Evolutionary conservation across 2,329 filamentous ascomycete genomes (phyloP).

Genomic region (Sporothrix globosa): DNA sequence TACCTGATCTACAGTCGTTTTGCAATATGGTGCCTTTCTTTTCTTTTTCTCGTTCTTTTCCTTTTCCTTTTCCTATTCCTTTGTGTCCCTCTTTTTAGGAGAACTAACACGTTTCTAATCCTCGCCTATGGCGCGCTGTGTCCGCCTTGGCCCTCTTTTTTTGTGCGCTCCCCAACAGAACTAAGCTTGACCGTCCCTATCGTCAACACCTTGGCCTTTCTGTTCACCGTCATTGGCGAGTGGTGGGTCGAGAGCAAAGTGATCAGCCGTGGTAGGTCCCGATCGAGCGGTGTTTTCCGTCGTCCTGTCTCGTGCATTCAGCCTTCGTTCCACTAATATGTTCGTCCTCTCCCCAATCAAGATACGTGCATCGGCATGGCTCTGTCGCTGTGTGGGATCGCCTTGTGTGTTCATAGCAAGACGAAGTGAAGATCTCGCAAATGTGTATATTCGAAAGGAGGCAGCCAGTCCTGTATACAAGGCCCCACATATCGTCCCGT

Average conservation of each 20-base stretch:
- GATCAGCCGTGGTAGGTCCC: slow-evolving; percentile 70
- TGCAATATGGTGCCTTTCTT: background rate
- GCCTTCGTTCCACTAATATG: background rate
- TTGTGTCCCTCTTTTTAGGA: background rate
- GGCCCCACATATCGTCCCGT: background rate
- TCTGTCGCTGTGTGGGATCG: slow-evolving; percentile 78
- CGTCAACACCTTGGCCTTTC: slow-evolving; percentile 88
- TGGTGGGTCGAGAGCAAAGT: slow-evolving; percentile 94
- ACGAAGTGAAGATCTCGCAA: slow-evolving; percentile 31
- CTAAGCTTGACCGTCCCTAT: slow-evolving; percentile 92
- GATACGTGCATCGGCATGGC: slow-evolving; percentile 84
- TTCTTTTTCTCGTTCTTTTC: background rate
- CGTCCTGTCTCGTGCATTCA: background rate
- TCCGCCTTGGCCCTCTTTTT: slow-evolving; percentile 16
- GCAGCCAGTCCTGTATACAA: background rate
- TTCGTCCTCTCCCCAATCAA: slow-evolving; percentile 41
- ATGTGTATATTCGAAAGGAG: background rate
- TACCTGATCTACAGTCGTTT: background rate
- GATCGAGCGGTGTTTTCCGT: slow-evolving; percentile 38
- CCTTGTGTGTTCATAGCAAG: slow-evolving; percentile 76
- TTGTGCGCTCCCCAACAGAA: slow-evolving; percentile 56
- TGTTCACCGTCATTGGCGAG: slow-evolving; percentile 94
- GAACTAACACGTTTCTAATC: background rate
- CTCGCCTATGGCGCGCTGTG: background rate
- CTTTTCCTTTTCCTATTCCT: background rate